A percentile compares a stretch with the other conserved stretches of the same genome.
phyloP scores from a whole-genome alignment of 2,329 filamentous ascomycete genomes.

The Emmonsiellopsis sp. region DNA sequence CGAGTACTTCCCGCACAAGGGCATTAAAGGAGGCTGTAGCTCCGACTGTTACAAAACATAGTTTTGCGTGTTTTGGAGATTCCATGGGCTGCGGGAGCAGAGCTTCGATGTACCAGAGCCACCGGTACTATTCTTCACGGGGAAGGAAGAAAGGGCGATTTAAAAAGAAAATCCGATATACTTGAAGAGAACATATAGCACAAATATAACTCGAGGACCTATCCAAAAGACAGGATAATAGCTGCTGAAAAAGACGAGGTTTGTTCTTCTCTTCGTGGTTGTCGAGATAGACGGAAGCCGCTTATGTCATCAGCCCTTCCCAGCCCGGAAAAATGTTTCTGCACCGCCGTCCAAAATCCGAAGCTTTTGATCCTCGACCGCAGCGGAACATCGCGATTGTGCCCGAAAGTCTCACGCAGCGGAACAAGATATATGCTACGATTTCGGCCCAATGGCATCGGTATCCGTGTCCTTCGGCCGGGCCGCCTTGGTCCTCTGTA shows the following conservation, averaged over 20 bases:
- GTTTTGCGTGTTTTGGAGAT: conserved; percentile 21
- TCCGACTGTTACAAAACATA: conserved; percentile 81
- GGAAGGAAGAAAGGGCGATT: neutral
- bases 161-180: too few relatives aligned
- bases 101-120: too few relatives aligned
- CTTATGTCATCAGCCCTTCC: neutral
- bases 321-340: neutral
- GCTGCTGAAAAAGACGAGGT: too few relatives aligned
- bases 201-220: neutral
- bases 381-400: neutral
- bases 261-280: too few relatives aligned
- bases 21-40: conserved; percentile 75
- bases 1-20: conserved; percentile 59
- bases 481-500: conserved; percentile 22
- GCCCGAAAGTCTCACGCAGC: neutral
- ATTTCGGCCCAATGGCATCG: conserved; percentile 28
- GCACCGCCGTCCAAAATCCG: neutral
- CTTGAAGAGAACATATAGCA: neutral
- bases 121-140: neutral
- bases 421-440: conserved; percentile 5
- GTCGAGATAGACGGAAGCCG: neutral
- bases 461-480: conserved; percentile 29
- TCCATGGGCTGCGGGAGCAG: conserved; percentile 7
- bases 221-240: neutral
- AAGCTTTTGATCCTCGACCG: neutral